Evolutionary conservation across 176 grass and related monocot genomes (phyloP).

Genomic region (Eleusine coracana): DNA sequence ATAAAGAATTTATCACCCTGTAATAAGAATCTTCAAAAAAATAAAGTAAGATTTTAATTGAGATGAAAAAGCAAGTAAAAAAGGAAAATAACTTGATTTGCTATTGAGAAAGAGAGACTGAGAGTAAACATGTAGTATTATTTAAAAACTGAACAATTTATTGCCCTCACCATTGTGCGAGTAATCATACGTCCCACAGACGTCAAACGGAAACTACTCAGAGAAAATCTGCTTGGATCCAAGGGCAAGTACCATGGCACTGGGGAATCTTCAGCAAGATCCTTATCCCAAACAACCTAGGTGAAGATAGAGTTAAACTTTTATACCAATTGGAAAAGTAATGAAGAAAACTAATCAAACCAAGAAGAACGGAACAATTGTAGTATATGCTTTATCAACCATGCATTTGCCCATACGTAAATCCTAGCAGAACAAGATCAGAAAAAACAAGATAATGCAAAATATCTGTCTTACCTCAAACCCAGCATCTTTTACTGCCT

Average conservation of each 20-base stretch:
- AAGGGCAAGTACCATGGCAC: conserved; percentile 92
- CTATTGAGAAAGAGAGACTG: background rate
- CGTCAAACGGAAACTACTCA: conserved; percentile 93
- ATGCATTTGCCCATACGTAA: background rate
- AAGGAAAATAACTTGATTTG: background rate
- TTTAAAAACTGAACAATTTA: background rate
- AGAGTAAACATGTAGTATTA: background rate
- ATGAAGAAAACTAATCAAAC: conserved; percentile 30
- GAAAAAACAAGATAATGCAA: background rate
- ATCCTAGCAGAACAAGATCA: conserved; percentile 19
- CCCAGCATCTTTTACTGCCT: conserved; percentile 86
- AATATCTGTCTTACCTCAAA: conserved; percentile 68
- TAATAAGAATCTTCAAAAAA: background rate
- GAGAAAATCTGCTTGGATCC: conserved; percentile 75
- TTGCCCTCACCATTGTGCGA: conserved; percentile 64
- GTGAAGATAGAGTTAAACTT: conserved; percentile 26
- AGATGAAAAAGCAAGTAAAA: background rate
- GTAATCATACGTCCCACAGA: conserved; percentile 77
- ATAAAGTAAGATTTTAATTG: background rate
- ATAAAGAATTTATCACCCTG: background rate
- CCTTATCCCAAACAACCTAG: conserved; percentile 90
- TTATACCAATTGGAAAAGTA: background rate
- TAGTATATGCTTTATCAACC: background rate
- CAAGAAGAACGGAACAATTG: conserved; percentile 30
- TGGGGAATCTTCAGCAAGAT: conserved; percentile 85